Percentiles rank a stretch among this genome's conserved stretches.
These are phyloP conservation scores for Nigrospora oryzae DNA, from an alignment of 2,329 filamentous ascomycete genomes.

Conservation along the genomic window DNA sequence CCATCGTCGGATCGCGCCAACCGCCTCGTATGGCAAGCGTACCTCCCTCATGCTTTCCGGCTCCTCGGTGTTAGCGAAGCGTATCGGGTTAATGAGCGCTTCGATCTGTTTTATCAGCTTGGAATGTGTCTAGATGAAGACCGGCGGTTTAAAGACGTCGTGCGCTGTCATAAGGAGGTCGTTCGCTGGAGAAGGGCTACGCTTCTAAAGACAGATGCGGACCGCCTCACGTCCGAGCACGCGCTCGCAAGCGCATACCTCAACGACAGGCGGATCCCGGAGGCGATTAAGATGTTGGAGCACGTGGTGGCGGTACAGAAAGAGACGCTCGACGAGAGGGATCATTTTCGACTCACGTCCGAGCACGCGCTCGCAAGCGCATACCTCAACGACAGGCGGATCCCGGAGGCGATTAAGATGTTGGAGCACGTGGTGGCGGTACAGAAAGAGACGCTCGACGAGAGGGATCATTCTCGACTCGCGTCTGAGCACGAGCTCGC, in stretches of 20 bases:
- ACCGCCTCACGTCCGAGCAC: neutral
- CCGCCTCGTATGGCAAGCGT: constrained; percentile 12
- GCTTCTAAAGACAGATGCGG: neutral
- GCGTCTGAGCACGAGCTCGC: too few relatives aligned
- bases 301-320: neutral
- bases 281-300: constrained; percentile 8
- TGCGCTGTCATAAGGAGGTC: constrained; percentile 3
- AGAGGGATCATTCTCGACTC: too few relatives aligned
- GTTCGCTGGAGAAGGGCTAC: neutral
- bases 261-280: neutral
- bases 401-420: constrained; percentile 6
- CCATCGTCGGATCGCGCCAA: constrained; percentile 5
- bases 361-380: neutral
- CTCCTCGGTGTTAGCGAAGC: constrained; percentile 10
- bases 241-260: neutral
- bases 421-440: constrained; percentile 3
- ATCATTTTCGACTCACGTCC: neutral
- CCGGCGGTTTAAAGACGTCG: constrained; percentile 9
- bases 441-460: neutral
- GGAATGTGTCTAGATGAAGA: constrained; percentile 12
- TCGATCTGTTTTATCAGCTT: constrained; percentile 9
- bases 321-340: neutral
- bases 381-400: neutral
- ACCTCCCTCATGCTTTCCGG: constrained; percentile 17
- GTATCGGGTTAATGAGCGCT: constrained; percentile 8